Conservation (phyloP, 441 rosid genomes). For the Dalechampia spathulata region DNA sequence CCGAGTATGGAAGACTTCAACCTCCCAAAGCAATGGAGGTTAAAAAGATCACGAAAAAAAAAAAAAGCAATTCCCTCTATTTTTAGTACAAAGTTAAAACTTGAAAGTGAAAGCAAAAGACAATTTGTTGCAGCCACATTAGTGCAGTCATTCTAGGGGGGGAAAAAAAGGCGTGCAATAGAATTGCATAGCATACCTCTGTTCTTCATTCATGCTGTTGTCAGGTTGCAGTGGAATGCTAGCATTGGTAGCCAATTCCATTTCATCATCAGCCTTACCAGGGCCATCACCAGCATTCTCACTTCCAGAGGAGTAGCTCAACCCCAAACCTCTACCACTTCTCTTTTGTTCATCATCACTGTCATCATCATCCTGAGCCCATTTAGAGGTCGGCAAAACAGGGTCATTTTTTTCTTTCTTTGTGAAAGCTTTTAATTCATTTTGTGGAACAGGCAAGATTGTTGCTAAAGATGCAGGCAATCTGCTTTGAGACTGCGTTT, state of each 20-base stretch:
- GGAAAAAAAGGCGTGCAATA: background rate
- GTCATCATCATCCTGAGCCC: slow-evolving; percentile 95
- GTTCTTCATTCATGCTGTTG: slow-evolving; percentile 76
- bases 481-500: slow-evolving; percentile 30
- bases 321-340: slow-evolving; percentile 45
- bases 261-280: slow-evolving; percentile 56
- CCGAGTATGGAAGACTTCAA: background rate
- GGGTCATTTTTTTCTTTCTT: slow-evolving; percentile 76
- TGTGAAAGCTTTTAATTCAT: slow-evolving; percentile 55
- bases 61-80: background rate
- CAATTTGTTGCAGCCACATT: too few relatives aligned
- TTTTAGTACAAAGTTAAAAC: background rate
- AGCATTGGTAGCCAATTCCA: slow-evolving; percentile 45
- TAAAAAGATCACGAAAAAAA: background rate
- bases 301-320: slow-evolving; percentile 89
- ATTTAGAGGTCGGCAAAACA: slow-evolving; percentile 83
- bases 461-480: slow-evolving; percentile 37
- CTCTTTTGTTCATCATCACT: slow-evolving; percentile 78
- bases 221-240: slow-evolving; percentile 47
- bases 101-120: background rate
- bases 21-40: background rate
- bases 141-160: background rate
- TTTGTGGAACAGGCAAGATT: slow-evolving; percentile 51
- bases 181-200: slow-evolving; percentile 36
- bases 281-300: slow-evolving; percentile 68